phyloP scores from a whole-genome alignment of 345 rosid species.

The Brassica incana region DNA sequence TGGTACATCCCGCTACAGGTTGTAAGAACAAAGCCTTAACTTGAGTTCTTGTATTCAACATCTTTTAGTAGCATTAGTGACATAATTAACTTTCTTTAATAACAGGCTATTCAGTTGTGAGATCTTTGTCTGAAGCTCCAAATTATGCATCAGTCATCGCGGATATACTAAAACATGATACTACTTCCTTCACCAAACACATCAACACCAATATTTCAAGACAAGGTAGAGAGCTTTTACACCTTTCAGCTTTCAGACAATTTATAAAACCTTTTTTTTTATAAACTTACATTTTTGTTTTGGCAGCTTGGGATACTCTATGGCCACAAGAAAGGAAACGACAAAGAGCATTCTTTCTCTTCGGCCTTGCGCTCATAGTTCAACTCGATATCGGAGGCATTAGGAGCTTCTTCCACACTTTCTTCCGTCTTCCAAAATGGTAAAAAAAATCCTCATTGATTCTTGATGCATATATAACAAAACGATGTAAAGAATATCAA shows the following conservation, averaged over 20 bases:
- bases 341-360: conserved; percentile 92
- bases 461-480: background rate
- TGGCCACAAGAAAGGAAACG: conserved; percentile 98
- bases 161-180: conserved; percentile 52
- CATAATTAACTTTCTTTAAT: conserved; percentile 11
- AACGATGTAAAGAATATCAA: conserved; percentile 10
- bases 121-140: conserved; percentile 97
- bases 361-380: conserved; percentile 85
- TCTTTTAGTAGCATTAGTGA: conserved; percentile 3
- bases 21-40: conserved; percentile 12
- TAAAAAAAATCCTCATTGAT: conserved; percentile 32
- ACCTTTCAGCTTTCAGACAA: background rate
- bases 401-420: conserved; percentile 72
- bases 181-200: background rate
- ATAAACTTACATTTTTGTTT: background rate
- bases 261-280: background rate
- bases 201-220: conserved; percentile 44
- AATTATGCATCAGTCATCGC: conserved; percentile 84
- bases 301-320: conserved; percentile 86
- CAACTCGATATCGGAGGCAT: conserved; percentile 81
- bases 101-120: conserved; percentile 93
- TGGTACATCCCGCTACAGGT: conserved; percentile 99
- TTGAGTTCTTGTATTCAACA: conserved; percentile 1
- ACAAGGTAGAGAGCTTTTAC: conserved; percentile 55
- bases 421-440: conserved; percentile 91